A percentile compares a stretch with the other conserved stretches of the same genome.
Conservation (phyloP, 345 rosid genomes). For the Salix koriyanagi region DNA sequence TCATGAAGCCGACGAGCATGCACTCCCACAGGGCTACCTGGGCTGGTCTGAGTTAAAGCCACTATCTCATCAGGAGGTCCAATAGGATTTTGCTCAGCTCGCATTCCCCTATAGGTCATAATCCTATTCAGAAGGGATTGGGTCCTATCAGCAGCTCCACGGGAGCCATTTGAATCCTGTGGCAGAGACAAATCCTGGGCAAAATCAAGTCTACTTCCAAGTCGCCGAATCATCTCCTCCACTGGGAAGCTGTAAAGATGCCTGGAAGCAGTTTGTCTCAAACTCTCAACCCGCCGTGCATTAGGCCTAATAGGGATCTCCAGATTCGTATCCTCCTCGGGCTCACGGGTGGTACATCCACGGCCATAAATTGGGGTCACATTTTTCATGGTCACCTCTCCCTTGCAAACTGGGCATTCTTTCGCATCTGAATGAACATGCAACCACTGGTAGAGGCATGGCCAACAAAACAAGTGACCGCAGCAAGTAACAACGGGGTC, state of each 20-base stretch:
- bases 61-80: slow-evolving; percentile 44
- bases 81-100: slow-evolving; percentile 58
- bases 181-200: slow-evolving; percentile 38
- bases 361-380: slow-evolving; percentile 88
- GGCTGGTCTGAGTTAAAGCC: slow-evolving; percentile 46
- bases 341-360: slow-evolving; percentile 47
- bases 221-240: slow-evolving; percentile 80
- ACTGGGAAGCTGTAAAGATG: slow-evolving; percentile 56
- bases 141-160: slow-evolving; percentile 52
- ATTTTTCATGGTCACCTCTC: slow-evolving; percentile 70
- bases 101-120: slow-evolving; percentile 65
- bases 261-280: slow-evolving; percentile 76
- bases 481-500: slow-evolving; percentile 30
- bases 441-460: slow-evolving; percentile 26
- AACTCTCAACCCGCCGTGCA: slow-evolving; percentile 77
- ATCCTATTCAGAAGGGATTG: slow-evolving; percentile 53
- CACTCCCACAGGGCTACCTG: slow-evolving; percentile 45
- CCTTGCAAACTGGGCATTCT: slow-evolving; percentile 97
- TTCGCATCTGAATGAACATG: slow-evolving; percentile 63
- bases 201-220: slow-evolving; percentile 64
- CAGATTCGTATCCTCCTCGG: slow-evolving; percentile 51
- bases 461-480: slow-evolving; percentile 35
- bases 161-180: slow-evolving; percentile 20
- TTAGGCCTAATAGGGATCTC: slow-evolving; percentile 79
- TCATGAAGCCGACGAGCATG: slow-evolving; percentile 43